Evolutionary conservation across 345 rosid species (phyloP).

Genomic region (Citrus medica): DNA sequence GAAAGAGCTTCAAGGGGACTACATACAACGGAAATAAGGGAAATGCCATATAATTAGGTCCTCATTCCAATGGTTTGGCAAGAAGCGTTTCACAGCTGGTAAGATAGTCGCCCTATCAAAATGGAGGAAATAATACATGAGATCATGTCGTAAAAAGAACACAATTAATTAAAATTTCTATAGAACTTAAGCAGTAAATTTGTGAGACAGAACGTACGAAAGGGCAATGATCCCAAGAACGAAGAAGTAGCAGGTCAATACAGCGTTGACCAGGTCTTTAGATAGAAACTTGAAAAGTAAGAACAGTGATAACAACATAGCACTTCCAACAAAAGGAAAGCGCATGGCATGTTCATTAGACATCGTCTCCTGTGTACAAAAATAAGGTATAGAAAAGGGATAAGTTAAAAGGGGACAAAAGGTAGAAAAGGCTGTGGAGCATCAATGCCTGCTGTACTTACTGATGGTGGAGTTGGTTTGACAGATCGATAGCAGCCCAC

Average conservation of each 20-base stretch:
- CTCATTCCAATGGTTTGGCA: slow-evolving; percentile 87
- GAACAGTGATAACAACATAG: slow-evolving; percentile 91
- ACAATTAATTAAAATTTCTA: background rate
- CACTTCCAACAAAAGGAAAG: slow-evolving; percentile 97
- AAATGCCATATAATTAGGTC: slow-evolving; percentile 66
- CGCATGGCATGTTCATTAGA: slow-evolving; percentile 99
- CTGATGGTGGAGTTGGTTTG: slow-evolving; percentile 89
- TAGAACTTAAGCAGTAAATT: background rate
- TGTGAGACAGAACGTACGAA: slow-evolving; percentile 59
- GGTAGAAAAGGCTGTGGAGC: background rate
- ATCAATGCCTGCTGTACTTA: slow-evolving; percentile 24
- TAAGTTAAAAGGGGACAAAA: background rate
- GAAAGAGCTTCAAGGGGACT: background rate
- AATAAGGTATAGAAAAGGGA: slow-evolving; percentile 5
- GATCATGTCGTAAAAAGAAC: slow-evolving; percentile 5
- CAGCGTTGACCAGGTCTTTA: slow-evolving; percentile 95
- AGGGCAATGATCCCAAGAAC: slow-evolving; percentile 92
- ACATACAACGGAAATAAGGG: slow-evolving; percentile 84
- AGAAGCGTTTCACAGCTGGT: slow-evolving; percentile 67
- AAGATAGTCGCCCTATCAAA: slow-evolving; percentile 80
- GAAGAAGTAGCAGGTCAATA: slow-evolving; percentile 87
- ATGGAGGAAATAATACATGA: slow-evolving; percentile 16
- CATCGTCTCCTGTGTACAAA: slow-evolving; percentile 82
- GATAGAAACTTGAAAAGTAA: slow-evolving; percentile 94
- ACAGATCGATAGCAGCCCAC: slow-evolving; percentile 99